These are phyloP conservation scores for Daphne laureola DNA, from an alignment of 441 rosid genomes.

Conservation along the genomic window DNA sequence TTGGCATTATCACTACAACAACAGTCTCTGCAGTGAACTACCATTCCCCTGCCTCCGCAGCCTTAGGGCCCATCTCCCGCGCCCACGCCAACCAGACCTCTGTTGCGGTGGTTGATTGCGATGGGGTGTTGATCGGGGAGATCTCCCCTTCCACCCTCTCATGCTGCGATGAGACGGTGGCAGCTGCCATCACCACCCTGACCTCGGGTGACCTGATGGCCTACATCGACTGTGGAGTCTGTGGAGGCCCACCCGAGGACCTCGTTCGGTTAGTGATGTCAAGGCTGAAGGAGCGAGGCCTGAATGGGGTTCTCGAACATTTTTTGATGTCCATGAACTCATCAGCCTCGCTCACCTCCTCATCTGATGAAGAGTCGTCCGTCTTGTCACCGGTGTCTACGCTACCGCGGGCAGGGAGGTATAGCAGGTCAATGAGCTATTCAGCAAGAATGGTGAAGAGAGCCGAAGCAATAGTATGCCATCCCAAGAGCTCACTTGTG, in stretches of 20 bases:
- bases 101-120: constrained; percentile 61
- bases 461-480: constrained; percentile 84
- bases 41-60: constrained; percentile 62
- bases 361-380: constrained; percentile 71
- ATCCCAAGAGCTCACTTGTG: constrained; percentile 67
- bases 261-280: constrained; percentile 47
- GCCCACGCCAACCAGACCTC: constrained; percentile 55
- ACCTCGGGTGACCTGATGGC: constrained; percentile 80
- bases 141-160: constrained; percentile 71
- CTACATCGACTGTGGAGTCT: constrained; percentile 71
- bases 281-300: constrained; percentile 42
- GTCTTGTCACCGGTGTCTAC: constrained; percentile 13
- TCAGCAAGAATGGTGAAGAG: constrained; percentile 76
- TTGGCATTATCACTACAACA: constrained; percentile 41
- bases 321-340: constrained; percentile 20
- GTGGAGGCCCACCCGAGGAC: constrained; percentile 77
- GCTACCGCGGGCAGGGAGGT: constrained; percentile 20
- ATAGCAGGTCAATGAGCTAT: constrained; percentile 54
- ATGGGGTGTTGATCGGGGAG: constrained; percentile 58
- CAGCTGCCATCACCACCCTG: constrained; percentile 66
- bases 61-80: constrained; percentile 35
- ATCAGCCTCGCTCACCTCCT: constrained; percentile 26
- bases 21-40: constrained; percentile 46
- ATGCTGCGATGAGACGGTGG: constrained; percentile 70
- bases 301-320: constrained; percentile 48